A percentile compares a stretch with the other conserved stretches of the same genome.
These are phyloP conservation scores for Croton setiger DNA, from an alignment of 441 rosid species.

Conservation along the genomic window DNA sequence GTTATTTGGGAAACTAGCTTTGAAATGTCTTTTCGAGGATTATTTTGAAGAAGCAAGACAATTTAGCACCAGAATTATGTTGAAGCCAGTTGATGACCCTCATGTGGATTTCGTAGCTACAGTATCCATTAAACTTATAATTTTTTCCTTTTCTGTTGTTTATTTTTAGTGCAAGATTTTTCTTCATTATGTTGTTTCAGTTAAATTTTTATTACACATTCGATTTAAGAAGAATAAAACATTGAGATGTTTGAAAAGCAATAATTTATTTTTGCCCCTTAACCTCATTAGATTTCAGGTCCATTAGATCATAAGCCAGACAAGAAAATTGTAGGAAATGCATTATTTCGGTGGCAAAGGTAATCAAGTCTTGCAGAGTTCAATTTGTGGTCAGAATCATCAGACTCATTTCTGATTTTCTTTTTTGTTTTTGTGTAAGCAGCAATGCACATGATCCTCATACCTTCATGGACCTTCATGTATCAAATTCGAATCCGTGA, in stretches of 20 bases:
- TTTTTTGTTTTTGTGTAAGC: constrained; percentile 21
- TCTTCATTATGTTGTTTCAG: not conserved
- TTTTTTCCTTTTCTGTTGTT: not conserved
- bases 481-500: constrained; percentile 79
- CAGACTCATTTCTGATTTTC: not conserved
- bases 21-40: constrained; percentile 80
- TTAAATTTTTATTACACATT: not conserved
- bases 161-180: not conserved
- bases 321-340: constrained; percentile 65
- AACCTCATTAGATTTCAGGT: constrained; percentile 55
- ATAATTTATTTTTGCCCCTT: not conserved
- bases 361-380: constrained; percentile 6
- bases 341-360: constrained; percentile 91
- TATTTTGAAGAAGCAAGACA: constrained; percentile 77
- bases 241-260: constrained; percentile 2
- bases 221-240: not conserved
- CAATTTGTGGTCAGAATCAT: not conserved
- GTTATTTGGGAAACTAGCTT: constrained; percentile 79
- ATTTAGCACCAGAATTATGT: constrained; percentile 61
- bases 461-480: constrained; percentile 81
- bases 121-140: constrained; percentile 41
- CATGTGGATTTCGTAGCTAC: constrained; percentile 89
- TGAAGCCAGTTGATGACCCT: constrained; percentile 93
- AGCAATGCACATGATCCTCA: constrained; percentile 86
- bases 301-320: constrained; percentile 57